Base-by-base conservation (phyloP, 176 grass and related monocot species). In the Carex littledalei region DNA sequence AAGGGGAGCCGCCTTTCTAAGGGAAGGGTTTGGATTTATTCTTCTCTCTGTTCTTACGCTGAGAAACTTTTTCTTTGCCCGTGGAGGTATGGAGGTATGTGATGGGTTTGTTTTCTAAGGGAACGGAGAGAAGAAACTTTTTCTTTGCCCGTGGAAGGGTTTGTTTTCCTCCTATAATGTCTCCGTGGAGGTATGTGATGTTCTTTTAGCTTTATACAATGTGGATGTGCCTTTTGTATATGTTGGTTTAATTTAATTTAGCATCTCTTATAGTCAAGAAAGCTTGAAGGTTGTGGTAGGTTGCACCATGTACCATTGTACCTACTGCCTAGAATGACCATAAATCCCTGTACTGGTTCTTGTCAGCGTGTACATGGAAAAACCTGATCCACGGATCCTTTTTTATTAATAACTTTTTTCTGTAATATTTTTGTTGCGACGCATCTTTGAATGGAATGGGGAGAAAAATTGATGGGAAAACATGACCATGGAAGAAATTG, bases 381-480 rank as follows among this genome's bases (percentile, higher is more conserved):
- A 29, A 64, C 21, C 62, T 13, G 20, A 64, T 22, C 59, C 7
- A 14, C 6, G 34, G 21, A 26, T 66, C 17, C 62, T 35, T 20
- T 58, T 75, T 32, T 31, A 55, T 1, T 37, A 61, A 24, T 35
- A 17, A 35, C 7, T 7, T 54, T 20, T 80, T 9, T 58, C 10
- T 39, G 0, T 34, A 53, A 32, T 84, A 97, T 82, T 92, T 97
- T 66, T 97, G 95, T n/a, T 93, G 95, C 73, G 95, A 95, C 50
- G 93, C 95, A 76, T 98, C 95, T 3, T 82, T 98, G 88, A 98
- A 94, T 14, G 95, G 95, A 45, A 93, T 98, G 92, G 86, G 95
- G 76, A 89, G 93, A n/a, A 97, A 94, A 87, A 97, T 97, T 62
- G 92, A 92, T 57, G 94, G 94, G 60, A 97, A 97, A 78, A 98